These are phyloP conservation scores for Fragilariopsis cylindrus DNA, from an alignment of 108 stramenopile genomes.

Conservation along the genomic window DNA sequence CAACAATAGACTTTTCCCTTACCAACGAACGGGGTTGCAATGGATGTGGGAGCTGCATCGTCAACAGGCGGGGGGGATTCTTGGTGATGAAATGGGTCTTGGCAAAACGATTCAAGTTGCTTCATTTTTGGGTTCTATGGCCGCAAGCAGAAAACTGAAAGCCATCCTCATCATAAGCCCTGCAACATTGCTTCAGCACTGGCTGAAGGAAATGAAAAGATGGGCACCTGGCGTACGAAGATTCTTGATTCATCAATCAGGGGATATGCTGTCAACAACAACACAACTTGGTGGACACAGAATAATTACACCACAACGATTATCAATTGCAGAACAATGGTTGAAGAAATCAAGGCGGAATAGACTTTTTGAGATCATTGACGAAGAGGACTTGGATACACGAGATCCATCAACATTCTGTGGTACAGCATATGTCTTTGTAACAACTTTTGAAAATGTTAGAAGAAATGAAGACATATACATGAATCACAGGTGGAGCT, in stretches of 20 bases:
- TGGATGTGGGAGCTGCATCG: constrained; percentile 96
- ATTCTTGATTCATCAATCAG: constrained; percentile 78
- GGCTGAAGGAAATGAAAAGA: constrained; percentile 84
- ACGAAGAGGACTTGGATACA: constrained; percentile 61
- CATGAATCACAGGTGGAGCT: constrained; percentile 85
- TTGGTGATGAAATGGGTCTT: constrained; percentile 94
- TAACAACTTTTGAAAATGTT: constrained; percentile 94
- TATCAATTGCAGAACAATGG: constrained; percentile 58
- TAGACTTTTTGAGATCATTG: constrained; percentile 76
- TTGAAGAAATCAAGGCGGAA: constrained; percentile 52
- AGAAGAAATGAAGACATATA: constrained; percentile 67
- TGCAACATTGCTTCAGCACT: constrained; percentile 94
- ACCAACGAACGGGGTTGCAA: constrained; percentile 79
- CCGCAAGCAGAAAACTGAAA: constrained; percentile 65
- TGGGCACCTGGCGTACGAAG: constrained; percentile 94
- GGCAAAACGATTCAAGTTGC: constrained; percentile 97
- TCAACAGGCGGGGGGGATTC: constrained; percentile 92
- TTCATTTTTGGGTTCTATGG: constrained; percentile 88
- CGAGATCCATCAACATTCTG: constrained; percentile 62
- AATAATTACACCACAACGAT: constrained; percentile 29
- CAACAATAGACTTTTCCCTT: constrained; percentile 81
- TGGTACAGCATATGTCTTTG: constrained; percentile 76
- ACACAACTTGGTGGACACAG: constrained; percentile 27
- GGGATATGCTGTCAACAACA: constrained; percentile 39
- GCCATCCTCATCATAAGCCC: constrained; percentile 84